Evolutionary conservation across 176 grass and related monocot species (phyloP).

Genomic region (Carex parvula): DNA sequence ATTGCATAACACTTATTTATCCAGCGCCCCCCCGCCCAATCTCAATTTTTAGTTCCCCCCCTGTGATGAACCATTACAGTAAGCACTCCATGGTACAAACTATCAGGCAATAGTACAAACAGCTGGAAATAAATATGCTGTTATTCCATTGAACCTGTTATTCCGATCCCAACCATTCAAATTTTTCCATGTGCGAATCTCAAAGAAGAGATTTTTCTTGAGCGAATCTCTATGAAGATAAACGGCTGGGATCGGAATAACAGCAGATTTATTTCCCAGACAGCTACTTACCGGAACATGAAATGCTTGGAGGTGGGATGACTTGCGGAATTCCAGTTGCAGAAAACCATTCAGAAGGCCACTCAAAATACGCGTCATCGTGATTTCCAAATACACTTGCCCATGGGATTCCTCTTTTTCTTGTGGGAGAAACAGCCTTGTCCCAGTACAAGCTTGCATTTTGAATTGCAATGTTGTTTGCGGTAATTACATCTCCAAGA

Average conservation of each 20-base stretch:
- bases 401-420: constrained; percentile 54
- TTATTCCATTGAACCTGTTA: too few relatives aligned
- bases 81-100: background rate
- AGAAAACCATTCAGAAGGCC: constrained; percentile 91
- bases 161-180: too few relatives aligned
- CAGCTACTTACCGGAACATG: constrained; percentile 36
- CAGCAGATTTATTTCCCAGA: too few relatives aligned
- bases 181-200: too few relatives aligned
- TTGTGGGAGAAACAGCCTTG: constrained; percentile 48
- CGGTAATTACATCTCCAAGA: constrained; percentile 80
- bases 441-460: constrained; percentile 89
- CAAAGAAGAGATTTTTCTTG: too few relatives aligned
- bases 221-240: too few relatives aligned
- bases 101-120: too few relatives aligned
- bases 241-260: too few relatives aligned
- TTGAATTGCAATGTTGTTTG: constrained; percentile 71
- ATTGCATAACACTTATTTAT: too few relatives aligned
- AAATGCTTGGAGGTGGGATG: background rate
- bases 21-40: too few relatives aligned
- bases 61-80: background rate
- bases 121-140: too few relatives aligned
- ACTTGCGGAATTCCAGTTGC: constrained; percentile 47
- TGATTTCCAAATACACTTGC: constrained; percentile 81
- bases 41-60: too few relatives aligned
- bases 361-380: constrained; percentile 77